Conservation (phyloP, 306 rosid species). For the Spatholobus suberectus region DNA sequence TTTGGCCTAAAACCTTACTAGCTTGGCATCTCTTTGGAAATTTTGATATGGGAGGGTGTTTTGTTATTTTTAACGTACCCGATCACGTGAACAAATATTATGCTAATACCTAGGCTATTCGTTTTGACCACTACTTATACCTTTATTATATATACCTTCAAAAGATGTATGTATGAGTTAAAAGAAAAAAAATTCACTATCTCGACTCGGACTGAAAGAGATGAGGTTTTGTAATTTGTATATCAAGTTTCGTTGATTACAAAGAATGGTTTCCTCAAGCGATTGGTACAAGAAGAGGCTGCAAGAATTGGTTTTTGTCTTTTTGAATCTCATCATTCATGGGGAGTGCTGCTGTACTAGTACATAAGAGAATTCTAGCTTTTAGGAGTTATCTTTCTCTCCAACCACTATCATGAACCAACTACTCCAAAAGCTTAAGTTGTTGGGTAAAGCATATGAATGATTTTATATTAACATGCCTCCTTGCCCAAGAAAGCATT, state of each 20-base stretch:
- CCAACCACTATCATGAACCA: not conserved
- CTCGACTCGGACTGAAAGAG: not conserved
- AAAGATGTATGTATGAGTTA: not conserved
- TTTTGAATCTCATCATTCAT: not conserved
- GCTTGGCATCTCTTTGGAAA: constrained; percentile 9
- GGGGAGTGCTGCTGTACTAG: not conserved
- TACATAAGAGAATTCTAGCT: not conserved
- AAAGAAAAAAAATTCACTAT: not conserved
- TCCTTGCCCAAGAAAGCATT: not conserved
- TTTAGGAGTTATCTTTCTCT: not conserved
- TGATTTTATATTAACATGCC: not conserved
- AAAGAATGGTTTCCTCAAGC: not conserved
- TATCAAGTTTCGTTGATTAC: not conserved
- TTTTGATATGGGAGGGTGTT: not conserved
- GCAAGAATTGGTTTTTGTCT: constrained; percentile 6
- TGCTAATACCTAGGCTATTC: constrained; percentile 8
- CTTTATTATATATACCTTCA: not conserved
- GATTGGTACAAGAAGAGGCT: not conserved
- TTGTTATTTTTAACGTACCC: not conserved
- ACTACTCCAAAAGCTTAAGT: not conserved
- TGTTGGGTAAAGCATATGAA: not conserved
- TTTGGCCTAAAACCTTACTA: constrained; percentile 13
- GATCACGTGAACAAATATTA: not conserved
- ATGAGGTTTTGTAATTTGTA: not conserved
- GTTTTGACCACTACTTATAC: not conserved